Evolutionary conservation across 2,329 filamentous ascomycete genomes (phyloP), one percentile per base, ranked within the genome.

Genomic region (Penicillium hesseltinei): DNA sequence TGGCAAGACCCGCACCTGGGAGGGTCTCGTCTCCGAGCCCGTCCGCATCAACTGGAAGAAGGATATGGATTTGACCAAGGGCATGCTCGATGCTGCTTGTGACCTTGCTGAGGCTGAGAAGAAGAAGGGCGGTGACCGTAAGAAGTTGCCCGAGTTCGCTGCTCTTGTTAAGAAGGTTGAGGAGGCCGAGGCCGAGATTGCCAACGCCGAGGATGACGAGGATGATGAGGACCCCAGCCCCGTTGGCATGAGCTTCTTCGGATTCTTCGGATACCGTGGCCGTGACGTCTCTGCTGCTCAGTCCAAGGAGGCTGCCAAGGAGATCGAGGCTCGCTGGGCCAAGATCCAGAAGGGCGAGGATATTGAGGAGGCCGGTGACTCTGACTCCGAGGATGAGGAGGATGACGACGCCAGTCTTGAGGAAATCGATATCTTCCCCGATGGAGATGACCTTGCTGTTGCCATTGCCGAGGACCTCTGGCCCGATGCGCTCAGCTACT

Each of bases 21-120:
- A 83, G 36, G 90, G 90, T 36, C 82, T 96, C 35, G 91, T 97
- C 56, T 92, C 88, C 25, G 91, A 96, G 79, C 93, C 93, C 6
- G 90, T 97, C 64, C 82, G 87, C 66, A 93, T 97, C 75, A 81
- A 86, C 71, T 96, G 91, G 92, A 94, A 92, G 84, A 85, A 85
- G 70, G 89, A 84, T 70, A 90, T 90, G 80, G 93, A 97, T 75
- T 78, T 92, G 68, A 97, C 91, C 38, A 82, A 85, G 54, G 92
- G 93, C 47, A 78, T 97, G 70, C 85, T 93, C 36, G 85, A 87
- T 73, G 84, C 90, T 38, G 90, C 88, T 54, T 82, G 84, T 68
- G 83, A 87, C 69, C 81, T 92, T 50, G 90, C 82, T 70, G 82
- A 89, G 61, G 87, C 88, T 38, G 81, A 85, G 71, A 79, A 81